Evolutionary conservation across 805 yeast species (phyloP), one percentile per base, ranked within the genome.

Genomic region (Candida yuanshanica): DNA sequence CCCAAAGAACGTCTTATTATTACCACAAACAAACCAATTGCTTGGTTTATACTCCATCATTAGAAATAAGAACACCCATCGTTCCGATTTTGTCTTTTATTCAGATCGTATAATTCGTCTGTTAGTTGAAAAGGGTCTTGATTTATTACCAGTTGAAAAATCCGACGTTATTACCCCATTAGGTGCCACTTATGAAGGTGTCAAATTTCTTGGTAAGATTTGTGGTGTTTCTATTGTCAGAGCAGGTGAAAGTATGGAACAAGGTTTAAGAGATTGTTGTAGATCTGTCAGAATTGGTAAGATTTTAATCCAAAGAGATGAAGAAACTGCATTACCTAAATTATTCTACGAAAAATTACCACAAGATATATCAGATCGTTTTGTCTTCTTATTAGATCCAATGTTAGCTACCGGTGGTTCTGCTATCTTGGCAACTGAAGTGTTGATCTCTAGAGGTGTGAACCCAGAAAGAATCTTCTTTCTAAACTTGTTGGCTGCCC

Each of bases 241-340:
- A 61, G 99, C 99, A 5, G 99, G 99, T 51, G 99, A 93, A 65
- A 83, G 95, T 34, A 93, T 93, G 99, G 99, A 93, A 65, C 95
- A 88, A 72, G 99, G 98, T 25, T 71, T 93, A 49, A 79, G 99
- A 63, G 98, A 91, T 62, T 91, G 99, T 65, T 89, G 98, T 63
- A 77, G 99, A 50, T 83, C 95, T 10, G 99, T 93, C 29, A 75
- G 98, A 59, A 85, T 93, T 46, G 99, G 99, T 40, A 93, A 93
- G 70, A 91, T 93, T 52, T 72, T 93, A 59, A 93, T 93, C 53
- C 99, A 93, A 69, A 78, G 99, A 65, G 97, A 93, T 59, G 99
- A 93, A 66, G 99, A 93, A 66, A 93, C 98, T 20, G 96, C 97
- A 3, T 64, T 75, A 53, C 97, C 99, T 33, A 86, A 88, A 61